Evolutionary conservation across 345 rosid species (phyloP), one percentile per base, ranked within the genome.

Genomic region (Brassica juncea): DNA sequence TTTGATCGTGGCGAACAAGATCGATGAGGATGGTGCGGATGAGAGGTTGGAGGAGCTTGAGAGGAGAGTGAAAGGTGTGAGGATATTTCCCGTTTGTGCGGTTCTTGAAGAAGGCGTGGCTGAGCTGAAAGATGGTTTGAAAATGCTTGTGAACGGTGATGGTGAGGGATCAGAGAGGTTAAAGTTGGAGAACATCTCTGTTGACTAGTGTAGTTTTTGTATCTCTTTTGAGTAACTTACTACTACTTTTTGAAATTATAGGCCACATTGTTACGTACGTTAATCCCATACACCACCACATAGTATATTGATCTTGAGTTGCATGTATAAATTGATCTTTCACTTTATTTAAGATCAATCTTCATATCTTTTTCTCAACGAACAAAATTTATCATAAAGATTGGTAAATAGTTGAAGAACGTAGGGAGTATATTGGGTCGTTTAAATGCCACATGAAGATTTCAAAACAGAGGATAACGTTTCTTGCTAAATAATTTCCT

Each of bases 1-100:
- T n/a, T 74, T 94, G 71, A 82, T 91, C 1, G 95, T 93, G 68
- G 99, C 98, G 4, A 95, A 95, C 76, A 93, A 95, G 86, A 91
- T 93, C 1, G 99, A 95, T 28, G 99, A 95, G 82, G 72, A 75
- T 0, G 96, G 97, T 9, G 87, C 98, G 0, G 92, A 91, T 9
- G 80, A 87, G 61, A 88, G 86, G 54, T 84, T 75, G 63, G 80
- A 85, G 74, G 97, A 91, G 73, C 84, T 95, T 65, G 79, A 84
- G 76, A 87, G 82, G 72, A 88, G 92, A 77, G 97, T 90, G 61
- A 77, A 77, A 75, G 96, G 83, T 31, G 87, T 92, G 74, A 86
- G 82, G 5, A 85, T 93, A 7, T 93, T 76, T 81, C 93, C 91
- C 10, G 90, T 91, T 3, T 89, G 97, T 23, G 99, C 98, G 28